These are phyloP conservation scores for Penicillium expansum DNA, from an alignment of 2,329 filamentous ascomycete species.

Conservation along the genomic window DNA sequence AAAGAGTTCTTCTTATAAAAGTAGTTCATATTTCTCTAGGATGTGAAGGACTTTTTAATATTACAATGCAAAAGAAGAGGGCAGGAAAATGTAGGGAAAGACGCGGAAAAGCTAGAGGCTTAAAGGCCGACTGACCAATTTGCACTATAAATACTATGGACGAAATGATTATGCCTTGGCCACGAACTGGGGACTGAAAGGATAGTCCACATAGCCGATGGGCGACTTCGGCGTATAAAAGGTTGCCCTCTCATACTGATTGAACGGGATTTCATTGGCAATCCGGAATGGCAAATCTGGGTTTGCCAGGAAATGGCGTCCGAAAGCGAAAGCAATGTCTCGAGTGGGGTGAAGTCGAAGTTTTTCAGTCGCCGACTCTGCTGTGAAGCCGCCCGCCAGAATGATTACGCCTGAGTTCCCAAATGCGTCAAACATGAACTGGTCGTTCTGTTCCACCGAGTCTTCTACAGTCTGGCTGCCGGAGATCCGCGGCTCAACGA, in stretches of 20 bases:
- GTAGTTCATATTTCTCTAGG: no score
- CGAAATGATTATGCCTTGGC: background rate
- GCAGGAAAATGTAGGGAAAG: no score
- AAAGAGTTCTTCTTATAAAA: no score
- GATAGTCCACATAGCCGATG: slow-evolving; percentile 36
- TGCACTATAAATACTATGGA: background rate
- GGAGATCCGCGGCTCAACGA: slow-evolving; percentile 56
- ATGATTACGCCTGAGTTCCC: background rate
- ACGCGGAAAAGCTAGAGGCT: no score
- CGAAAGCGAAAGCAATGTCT: slow-evolving; percentile 31
- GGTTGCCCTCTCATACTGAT: slow-evolving; percentile 35
- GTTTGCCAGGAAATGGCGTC: slow-evolving; percentile 41
- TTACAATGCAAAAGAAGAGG: no score
- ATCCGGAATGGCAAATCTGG: slow-evolving; percentile 43
- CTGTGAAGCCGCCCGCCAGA: background rate
- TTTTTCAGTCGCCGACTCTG: background rate
- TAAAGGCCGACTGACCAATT: background rate
- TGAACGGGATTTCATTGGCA: slow-evolving; percentile 32
- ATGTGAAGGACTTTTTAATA: no score
- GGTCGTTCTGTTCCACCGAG: background rate
- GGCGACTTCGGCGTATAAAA: slow-evolving; percentile 37
- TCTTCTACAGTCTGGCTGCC: background rate
- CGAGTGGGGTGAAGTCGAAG: background rate
- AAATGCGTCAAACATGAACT: background rate
- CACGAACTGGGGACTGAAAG: slow-evolving; percentile 13